Evolutionary conservation across 768 basidiomycete species (phyloP).

Genomic region (Rhizopogon salebrosus): DNA sequence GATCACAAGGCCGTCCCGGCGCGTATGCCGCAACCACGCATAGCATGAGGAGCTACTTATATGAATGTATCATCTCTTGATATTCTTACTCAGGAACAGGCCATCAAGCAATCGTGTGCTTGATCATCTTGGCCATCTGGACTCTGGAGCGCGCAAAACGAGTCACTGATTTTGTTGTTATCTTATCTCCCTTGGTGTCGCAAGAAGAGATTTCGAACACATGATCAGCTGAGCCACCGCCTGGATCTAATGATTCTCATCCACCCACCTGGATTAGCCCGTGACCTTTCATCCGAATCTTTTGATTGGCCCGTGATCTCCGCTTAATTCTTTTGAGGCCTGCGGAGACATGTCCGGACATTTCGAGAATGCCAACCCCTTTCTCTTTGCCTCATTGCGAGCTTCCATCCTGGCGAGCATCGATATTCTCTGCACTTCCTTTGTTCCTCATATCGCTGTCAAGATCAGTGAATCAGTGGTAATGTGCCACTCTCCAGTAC

Average conservation of each 20-base stretch:
- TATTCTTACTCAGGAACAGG: background rate
- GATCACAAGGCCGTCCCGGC: background rate
- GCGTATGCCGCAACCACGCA: background rate
- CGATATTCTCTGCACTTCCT: background rate
- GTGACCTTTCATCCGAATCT: no score
- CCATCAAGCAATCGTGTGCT: conserved; percentile 7
- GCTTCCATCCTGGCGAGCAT: background rate
- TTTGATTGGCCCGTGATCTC: background rate
- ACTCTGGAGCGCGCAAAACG: background rate
- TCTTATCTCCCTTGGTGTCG: background rate
- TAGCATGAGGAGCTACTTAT: background rate
- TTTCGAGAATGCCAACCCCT: background rate
- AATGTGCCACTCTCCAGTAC: background rate
- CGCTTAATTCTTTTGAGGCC: background rate
- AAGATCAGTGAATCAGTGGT: background rate
- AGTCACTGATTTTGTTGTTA: background rate
- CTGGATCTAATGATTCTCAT: background rate
- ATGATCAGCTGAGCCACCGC: background rate
- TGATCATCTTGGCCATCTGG: conserved; percentile 7
- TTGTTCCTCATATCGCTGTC: background rate
- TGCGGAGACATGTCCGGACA: background rate
- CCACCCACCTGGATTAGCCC: background rate
- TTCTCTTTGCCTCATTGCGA: background rate
- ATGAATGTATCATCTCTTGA: background rate
- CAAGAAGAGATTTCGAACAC: background rate